These are phyloP conservation scores for Cenchrus americanus DNA, from an alignment of 176 grass and related monocot species.

Conservation along the genomic window DNA sequence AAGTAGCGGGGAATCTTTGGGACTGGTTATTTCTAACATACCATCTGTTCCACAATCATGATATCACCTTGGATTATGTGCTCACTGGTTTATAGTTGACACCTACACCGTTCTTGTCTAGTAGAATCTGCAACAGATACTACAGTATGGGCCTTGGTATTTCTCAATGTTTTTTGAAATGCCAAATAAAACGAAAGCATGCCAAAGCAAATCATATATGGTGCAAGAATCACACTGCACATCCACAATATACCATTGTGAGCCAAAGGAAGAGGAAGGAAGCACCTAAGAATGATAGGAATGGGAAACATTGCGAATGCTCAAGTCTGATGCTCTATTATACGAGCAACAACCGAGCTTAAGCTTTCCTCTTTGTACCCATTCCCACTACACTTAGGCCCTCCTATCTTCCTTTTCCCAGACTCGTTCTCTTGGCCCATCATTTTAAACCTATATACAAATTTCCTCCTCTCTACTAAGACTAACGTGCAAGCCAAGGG, in stretches of 20 bases:
- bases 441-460: not conserved
- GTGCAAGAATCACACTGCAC: not conserved
- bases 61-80: not conserved
- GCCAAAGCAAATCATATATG: not conserved
- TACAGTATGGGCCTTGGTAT: not conserved
- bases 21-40: not conserved
- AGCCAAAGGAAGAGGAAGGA: conserved; percentile 34
- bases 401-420: not conserved
- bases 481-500: not conserved
- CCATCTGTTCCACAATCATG: not conserved
- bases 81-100: not conserved
- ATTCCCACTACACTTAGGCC: not conserved
- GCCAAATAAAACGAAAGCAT: not conserved
- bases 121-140: not conserved
- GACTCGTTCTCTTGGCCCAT: not conserved
- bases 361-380: not conserved
- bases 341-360: not conserved
- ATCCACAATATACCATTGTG: not conserved
- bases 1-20: not conserved
- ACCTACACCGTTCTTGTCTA: not conserved
- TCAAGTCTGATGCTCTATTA: conserved; percentile 10
- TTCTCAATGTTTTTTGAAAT: not conserved
- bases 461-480: conserved; percentile 23
- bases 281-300: conserved; percentile 18
- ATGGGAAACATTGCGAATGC: not conserved